These are phyloP conservation scores for Ophiostoma tasmaniense DNA, from an alignment of 2,329 filamentous ascomycete genomes.

Conservation along the genomic window DNA sequence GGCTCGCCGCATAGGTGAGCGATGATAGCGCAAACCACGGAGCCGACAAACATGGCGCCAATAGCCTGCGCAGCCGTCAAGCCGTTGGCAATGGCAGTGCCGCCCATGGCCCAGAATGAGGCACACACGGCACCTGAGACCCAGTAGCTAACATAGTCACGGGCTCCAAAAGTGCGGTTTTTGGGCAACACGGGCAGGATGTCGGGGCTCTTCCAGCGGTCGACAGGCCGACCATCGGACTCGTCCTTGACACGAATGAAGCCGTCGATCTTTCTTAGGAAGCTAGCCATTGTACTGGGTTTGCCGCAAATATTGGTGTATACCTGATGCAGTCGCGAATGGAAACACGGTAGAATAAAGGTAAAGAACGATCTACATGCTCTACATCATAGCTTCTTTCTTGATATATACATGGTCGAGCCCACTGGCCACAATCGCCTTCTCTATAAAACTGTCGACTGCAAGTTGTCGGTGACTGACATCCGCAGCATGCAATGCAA, in stretches of 20 bases:
- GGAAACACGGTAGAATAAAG: background rate
- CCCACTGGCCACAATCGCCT: no score
- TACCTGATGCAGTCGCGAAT: background rate
- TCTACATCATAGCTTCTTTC: no score
- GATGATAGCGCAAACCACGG: background rate
- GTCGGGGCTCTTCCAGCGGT: background rate
- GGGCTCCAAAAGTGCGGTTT: background rate
- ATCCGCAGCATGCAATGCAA: background rate
- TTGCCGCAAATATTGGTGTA: background rate
- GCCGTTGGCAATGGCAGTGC: background rate
- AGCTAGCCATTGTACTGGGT: background rate
- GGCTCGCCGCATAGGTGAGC: constrained; percentile 1
- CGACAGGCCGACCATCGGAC: background rate
- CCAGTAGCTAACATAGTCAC: background rate
- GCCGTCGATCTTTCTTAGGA: background rate
- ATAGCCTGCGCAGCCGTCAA: background rate
- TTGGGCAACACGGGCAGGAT: background rate
- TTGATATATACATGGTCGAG: background rate
- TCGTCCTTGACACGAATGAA: background rate
- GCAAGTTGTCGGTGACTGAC: background rate
- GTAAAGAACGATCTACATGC: no score
- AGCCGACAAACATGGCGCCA: constrained; percentile 2
- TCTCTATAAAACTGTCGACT: background rate
- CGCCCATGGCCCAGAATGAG: background rate
- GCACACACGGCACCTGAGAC: background rate